Percentiles rank a stretch among this genome's conserved stretches.
phyloP scores from a whole-genome alignment of 129 eudicot genomes.

The Tagetes erecta region DNA sequence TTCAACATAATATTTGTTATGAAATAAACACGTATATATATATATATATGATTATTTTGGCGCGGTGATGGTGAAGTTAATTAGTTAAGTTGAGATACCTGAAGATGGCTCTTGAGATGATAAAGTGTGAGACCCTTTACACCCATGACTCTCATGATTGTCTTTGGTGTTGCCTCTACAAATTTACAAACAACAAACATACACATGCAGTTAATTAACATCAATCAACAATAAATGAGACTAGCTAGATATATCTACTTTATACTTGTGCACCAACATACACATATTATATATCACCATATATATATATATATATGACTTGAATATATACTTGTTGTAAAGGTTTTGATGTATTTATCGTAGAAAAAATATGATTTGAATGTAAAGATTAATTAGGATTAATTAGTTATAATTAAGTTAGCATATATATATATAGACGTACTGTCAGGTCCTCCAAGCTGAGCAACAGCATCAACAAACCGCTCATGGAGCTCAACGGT shows the following conservation, averaged over 20 bases:
- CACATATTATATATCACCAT: not conserved
- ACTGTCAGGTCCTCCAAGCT: slow-evolving; percentile 97
- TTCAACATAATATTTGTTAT: not conserved
- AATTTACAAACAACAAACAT: not conserved
- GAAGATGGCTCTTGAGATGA: slow-evolving; percentile 83
- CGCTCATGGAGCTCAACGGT: slow-evolving; percentile 93
- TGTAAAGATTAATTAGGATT: too few species aligned
- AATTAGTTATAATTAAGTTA: not conserved
- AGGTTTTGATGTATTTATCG: too few species aligned
- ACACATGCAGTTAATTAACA: not conserved
- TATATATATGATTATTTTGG: not conserved
- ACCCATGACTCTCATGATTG: slow-evolving; percentile 99
- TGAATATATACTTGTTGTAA: too few species aligned
- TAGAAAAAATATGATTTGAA: too few species aligned
- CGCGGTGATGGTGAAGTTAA: not conserved
- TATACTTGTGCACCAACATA: not conserved
- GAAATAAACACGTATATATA: not conserved
- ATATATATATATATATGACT: too few species aligned
- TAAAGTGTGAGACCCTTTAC: slow-evolving; percentile 97
- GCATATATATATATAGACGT: not conserved
- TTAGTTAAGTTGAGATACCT: slow-evolving; percentile 22
- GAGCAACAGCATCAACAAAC: slow-evolving; percentile 89
- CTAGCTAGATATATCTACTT: not conserved
- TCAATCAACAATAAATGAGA: slow-evolving; percentile 4
- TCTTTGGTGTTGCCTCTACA: slow-evolving; percentile 97